Evolutionary conservation across 176 grass and related monocot species (phyloP), one percentile per base, ranked within the genome.

Genomic region (Thinopyrum elongatum): DNA sequence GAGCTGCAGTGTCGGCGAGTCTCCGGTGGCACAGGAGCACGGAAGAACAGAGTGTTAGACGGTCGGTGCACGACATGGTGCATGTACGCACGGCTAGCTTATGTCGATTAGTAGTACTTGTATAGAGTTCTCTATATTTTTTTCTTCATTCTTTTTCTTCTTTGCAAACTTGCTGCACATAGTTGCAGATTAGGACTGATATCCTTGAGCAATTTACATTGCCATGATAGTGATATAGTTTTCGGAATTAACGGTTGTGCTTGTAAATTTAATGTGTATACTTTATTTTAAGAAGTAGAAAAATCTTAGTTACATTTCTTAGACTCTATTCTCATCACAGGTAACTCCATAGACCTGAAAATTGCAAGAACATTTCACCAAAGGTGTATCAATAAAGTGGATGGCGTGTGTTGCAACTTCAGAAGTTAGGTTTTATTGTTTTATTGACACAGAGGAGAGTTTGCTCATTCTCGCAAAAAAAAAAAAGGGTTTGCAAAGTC

Each of bases 191-290:
- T 28, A 67, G n/a, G 42, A 15, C 12, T 21, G 41, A 81, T 10
- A 16, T 63, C 55, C 25, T 63, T 74, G 69, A 74, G 68, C 55
- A 57, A 62, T 62, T 55, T 74, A 55, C 53, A 23, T 76, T 74
- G 81, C 69, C 14, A 74, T 74, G 34, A 74, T 13, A 62, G 38
- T 69, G 81, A 74, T 41, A 57, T 17, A 61, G 26, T 22, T 42
- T 16, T 23, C 53, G 9, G 68, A 69, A 30, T 41, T 62, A 60
- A 26, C 42, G 12, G 10, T 22, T n/a, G 61, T 31, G 36, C 44
- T 47, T 47, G 60, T 80, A 47, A 14, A 31, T 80, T 29, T 44
- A 1, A 1, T 27, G 5, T 2, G 21, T 23, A n/a, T 70, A 70
- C 10, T 38, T 10, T 3, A 1, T 1, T 4, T n/a, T 36, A 0